These are phyloP conservation scores for Podila verticillata DNA, from an alignment of 192 early-diverging fungal species.

Conservation along the genomic window DNA sequence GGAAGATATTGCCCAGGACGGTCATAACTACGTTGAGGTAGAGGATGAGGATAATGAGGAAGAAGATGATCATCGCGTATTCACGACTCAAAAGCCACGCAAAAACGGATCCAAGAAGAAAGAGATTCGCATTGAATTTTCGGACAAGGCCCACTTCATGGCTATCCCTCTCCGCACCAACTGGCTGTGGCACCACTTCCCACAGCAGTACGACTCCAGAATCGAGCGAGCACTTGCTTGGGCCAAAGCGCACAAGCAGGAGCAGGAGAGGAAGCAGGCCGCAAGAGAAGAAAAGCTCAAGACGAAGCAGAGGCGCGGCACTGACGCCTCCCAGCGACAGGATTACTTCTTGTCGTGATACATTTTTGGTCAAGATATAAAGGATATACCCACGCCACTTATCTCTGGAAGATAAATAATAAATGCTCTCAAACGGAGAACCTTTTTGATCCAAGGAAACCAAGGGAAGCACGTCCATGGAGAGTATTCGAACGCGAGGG, in stretches of 20 bases:
- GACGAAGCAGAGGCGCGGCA: neutral
- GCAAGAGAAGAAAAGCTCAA: neutral
- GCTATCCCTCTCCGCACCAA: conserved; percentile 45
- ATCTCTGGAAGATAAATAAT: no score
- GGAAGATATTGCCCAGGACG: neutral
- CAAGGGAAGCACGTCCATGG: no score
- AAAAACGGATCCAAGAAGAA: conserved; percentile 49
- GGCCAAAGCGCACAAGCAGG: conserved; percentile 37
- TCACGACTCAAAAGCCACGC: conserved; percentile 27
- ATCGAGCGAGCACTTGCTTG: conserved; percentile 36
- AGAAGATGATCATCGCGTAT: conserved; percentile 11
- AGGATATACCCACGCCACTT: neutral
- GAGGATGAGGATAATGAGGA: conserved; percentile 1
- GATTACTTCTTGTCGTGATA: neutral
- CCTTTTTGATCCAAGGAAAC: no score
- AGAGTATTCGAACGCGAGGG: no score
- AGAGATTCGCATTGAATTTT: conserved; percentile 51
- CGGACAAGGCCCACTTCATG: conserved; percentile 44
- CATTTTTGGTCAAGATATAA: neutral
- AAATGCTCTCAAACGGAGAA: neutral
- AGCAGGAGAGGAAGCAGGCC: conserved; percentile 14
- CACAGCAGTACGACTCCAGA: conserved; percentile 53
- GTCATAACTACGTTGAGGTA: neutral
- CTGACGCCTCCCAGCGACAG: no score
- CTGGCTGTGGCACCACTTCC: conserved; percentile 57